Percentiles rank a stretch among this genome's conserved stretches.
Evolutionary conservation across 1,284 basidiomycete genomes (phyloP).

Genomic region (Heterobasidion irregulare): DNA sequence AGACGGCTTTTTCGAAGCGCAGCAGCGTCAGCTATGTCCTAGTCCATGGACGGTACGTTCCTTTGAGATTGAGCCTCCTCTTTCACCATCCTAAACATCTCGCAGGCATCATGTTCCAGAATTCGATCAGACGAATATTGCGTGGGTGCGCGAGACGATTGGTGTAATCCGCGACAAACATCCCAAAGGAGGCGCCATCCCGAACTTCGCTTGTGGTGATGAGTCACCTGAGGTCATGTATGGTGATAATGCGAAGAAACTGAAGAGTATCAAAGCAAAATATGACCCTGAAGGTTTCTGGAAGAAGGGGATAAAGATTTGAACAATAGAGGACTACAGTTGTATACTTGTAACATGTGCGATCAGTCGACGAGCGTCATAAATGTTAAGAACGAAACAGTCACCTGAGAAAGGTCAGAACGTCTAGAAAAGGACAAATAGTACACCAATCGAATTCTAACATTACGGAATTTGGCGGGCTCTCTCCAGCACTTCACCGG

Average conservation of each 20-base stretch:
- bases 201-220: not conserved
- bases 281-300: not conserved
- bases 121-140: not conserved
- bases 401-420: no score
- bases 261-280: not conserved
- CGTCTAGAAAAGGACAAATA: no score
- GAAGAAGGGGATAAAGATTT: not conserved
- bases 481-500: no score
- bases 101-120: not conserved
- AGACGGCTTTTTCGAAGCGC: not conserved
- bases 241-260: not conserved
- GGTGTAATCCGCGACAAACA: not conserved
- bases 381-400: no score
- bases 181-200: not conserved
- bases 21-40: not conserved
- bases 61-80: not conserved
- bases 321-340: not conserved
- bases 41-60: not conserved
- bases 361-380: no score
- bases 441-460: no score
- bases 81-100: not conserved
- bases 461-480: no score
- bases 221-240: not conserved
- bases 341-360: no score
- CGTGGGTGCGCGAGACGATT: not conserved